These are phyloP conservation scores for Lanmaoa pseudosensibilis DNA, from an alignment of 768 basidiomycete species.

Conservation along the genomic window DNA sequence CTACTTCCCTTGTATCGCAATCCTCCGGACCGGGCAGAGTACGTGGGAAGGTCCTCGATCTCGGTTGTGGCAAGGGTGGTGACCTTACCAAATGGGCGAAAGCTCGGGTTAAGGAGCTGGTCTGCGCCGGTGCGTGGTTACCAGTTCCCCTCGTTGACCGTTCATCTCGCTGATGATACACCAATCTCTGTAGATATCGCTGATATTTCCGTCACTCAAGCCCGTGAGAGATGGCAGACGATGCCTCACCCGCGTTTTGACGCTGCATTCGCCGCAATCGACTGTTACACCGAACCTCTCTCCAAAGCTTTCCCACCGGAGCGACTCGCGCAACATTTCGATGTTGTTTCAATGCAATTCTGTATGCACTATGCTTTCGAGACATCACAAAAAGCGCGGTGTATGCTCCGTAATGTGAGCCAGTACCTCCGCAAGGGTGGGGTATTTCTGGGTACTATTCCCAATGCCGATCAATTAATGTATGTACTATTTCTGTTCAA, in stretches of 20 bases:
- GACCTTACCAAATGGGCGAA: slow-evolving; percentile 95
- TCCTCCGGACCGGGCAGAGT: slow-evolving; percentile 28
- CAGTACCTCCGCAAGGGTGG: slow-evolving; percentile 80
- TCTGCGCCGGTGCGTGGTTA: slow-evolving; percentile 69
- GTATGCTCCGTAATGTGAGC: slow-evolving; percentile 91
- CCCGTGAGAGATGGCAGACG: slow-evolving; percentile 65
- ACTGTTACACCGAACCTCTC: slow-evolving; percentile 82
- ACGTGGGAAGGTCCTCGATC: slow-evolving; percentile 83
- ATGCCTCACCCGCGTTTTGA: slow-evolving; percentile 58
- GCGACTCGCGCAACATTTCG: slow-evolving; percentile 69
- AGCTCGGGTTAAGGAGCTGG: slow-evolving; percentile 74
- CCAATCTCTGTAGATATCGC: slow-evolving; percentile 70
- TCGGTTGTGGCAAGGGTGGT: slow-evolving; percentile 99
- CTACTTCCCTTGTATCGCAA: slow-evolving; percentile 35
- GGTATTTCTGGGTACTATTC: slow-evolving; percentile 95
- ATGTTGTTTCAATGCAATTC: slow-evolving; percentile 98
- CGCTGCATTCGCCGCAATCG: slow-evolving; percentile 80
- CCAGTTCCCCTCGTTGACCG: background rate
- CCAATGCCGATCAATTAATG: slow-evolving; percentile 84
- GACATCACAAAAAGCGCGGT: slow-evolving; percentile 77
- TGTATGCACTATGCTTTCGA: slow-evolving; percentile 99
- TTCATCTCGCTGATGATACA: background rate
- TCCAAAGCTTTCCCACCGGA: slow-evolving; percentile 64
- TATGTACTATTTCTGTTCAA: slow-evolving; percentile 41
- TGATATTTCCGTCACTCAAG: slow-evolving; percentile 83